Conservation (phyloP, 1,139 yeast genomes). For the Debaryomycetaceae sp. region DNA sequence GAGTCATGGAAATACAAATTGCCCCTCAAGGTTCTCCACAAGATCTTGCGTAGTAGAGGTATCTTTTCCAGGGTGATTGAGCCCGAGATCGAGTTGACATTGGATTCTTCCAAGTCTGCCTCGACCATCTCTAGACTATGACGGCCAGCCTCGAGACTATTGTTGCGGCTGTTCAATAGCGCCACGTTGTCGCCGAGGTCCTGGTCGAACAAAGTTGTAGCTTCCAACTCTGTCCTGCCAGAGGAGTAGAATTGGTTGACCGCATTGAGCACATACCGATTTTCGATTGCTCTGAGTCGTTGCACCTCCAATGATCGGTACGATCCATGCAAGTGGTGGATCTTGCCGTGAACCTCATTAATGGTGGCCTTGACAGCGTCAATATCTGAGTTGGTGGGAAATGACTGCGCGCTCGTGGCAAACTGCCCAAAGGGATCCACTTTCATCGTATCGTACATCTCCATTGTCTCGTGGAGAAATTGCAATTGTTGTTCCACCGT, state of each 20-base stretch:
- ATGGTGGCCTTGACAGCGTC: slow-evolving; percentile 23
- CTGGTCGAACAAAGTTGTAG: slow-evolving; percentile 13
- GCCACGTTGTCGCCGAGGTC: slow-evolving; percentile 33
- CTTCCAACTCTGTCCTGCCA: slow-evolving; percentile 9
- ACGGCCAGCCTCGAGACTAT: slow-evolving; percentile 27
- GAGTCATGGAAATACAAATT: slow-evolving; percentile 47
- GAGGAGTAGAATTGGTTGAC: slow-evolving; percentile 27
- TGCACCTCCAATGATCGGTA: slow-evolving; percentile 21
- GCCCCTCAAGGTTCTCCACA: slow-evolving; percentile 55
- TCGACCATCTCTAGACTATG: slow-evolving; percentile 12
- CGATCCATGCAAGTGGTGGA: slow-evolving; percentile 32
- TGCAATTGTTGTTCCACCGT: slow-evolving; percentile 25
- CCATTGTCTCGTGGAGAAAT: slow-evolving; percentile 33
- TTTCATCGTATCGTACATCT: slow-evolving; percentile 23
- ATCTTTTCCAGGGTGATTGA: slow-evolving; percentile 42
- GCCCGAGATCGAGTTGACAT: slow-evolving; percentile 46
- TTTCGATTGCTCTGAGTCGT: slow-evolving; percentile 25
- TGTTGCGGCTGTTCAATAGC: slow-evolving; percentile 23
- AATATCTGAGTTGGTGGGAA: slow-evolving; percentile 30
- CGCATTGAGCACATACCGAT: slow-evolving; percentile 27
- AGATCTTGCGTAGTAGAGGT: slow-evolving; percentile 44
- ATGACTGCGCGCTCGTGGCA: slow-evolving; percentile 13
- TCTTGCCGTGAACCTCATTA: slow-evolving; percentile 20
- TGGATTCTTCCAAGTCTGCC: slow-evolving; percentile 41
- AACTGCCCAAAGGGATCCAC: slow-evolving; percentile 24